phyloP scores from a whole-genome alignment of 371 early-diverging fungal genomes.

The Syncephalis plumigaleata region DNA sequence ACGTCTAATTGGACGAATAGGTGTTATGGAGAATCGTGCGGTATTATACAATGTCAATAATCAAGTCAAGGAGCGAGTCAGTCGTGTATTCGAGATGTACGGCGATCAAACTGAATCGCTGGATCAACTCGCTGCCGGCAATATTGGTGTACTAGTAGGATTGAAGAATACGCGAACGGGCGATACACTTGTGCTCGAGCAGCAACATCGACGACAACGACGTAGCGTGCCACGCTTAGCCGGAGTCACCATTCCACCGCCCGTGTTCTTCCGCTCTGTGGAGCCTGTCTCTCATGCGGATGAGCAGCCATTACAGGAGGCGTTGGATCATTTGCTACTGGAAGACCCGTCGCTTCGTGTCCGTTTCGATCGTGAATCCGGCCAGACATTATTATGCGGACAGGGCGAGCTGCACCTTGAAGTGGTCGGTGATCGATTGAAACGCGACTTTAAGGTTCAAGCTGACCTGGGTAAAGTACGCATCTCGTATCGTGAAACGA shows the following conservation, averaged over 20 bases:
- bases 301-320: slow-evolving; percentile 55
- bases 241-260: slow-evolving; percentile 70
- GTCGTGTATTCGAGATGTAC: slow-evolving; percentile 78
- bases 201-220: slow-evolving; percentile 18
- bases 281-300: slow-evolving; percentile 64
- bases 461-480: slow-evolving; percentile 71
- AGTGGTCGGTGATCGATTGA: slow-evolving; percentile 62
- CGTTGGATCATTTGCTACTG: slow-evolving; percentile 48
- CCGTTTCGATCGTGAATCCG: slow-evolving; percentile 62
- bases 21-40: slow-evolving; percentile 34
- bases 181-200: slow-evolving; percentile 56
- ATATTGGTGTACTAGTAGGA: slow-evolving; percentile 83
- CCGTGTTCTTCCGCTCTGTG: slow-evolving; percentile 78
- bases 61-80: slow-evolving; percentile 59
- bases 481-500: slow-evolving; percentile 75
- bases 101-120: slow-evolving; percentile 84
- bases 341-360: slow-evolving; percentile 85
- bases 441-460: slow-evolving; percentile 60
- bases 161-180: slow-evolving; percentile 80
- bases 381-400: slow-evolving; percentile 79
- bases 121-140: slow-evolving; percentile 49
- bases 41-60: slow-evolving; percentile 49
- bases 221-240: slow-evolving; percentile 33
- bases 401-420: slow-evolving; percentile 97
- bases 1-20: too few species aligned